Base-by-base conservation (phyloP, 2,329 filamentous ascomycete genomes). In the Xylariales sp. region DNA sequence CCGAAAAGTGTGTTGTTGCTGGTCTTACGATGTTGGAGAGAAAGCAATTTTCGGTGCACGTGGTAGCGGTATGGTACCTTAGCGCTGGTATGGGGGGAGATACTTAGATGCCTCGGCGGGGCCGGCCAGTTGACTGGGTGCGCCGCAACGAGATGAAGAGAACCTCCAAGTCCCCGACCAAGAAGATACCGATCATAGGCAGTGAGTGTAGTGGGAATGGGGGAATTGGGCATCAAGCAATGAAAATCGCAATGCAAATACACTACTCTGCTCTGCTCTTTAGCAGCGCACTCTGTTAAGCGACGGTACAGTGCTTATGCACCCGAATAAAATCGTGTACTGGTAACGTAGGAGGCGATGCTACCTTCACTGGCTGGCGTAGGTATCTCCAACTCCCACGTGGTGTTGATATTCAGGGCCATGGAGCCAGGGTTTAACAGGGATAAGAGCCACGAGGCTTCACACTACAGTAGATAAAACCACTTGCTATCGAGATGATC, bases 171-270 rank as follows among this genome's bases (percentile, higher is more conserved):
- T 12, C 54, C 14, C 12, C 8, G 36, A 9, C 8, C 12, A 16
- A n/a, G 23, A 16, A 45, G 28, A 43, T 56, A 12, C 23, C 5
- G 12, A 16, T 28, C 30, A 23, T 23, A 23, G 23, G 23, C 23
- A 23, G 23, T 23, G 23, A 23, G 23, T 2, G 23, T 23, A 23
- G 23, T 23, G 23, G 23, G 23, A 23, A 23, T 23, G 23, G 18
- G 32, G 36, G 39, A 56, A 32, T 56, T 56, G 54, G 54, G 54
- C 54, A 56, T 56, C 39, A 56, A 45, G 14, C 6, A 32, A 18
- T 41, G 14, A 41, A 32, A 56, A 56, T 45, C 30, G 32, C 23
- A 56, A 16, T 45, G n/a, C 36, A 28, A 18, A 5, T 23, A 14
- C 12, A 41, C 39, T 41, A 41, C 8, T 10, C 5, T 12, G 1